These are phyloP conservation scores for Phytophthora chlamydospora DNA, from an alignment of 352 stramenopile species.

Conservation along the genomic window DNA sequence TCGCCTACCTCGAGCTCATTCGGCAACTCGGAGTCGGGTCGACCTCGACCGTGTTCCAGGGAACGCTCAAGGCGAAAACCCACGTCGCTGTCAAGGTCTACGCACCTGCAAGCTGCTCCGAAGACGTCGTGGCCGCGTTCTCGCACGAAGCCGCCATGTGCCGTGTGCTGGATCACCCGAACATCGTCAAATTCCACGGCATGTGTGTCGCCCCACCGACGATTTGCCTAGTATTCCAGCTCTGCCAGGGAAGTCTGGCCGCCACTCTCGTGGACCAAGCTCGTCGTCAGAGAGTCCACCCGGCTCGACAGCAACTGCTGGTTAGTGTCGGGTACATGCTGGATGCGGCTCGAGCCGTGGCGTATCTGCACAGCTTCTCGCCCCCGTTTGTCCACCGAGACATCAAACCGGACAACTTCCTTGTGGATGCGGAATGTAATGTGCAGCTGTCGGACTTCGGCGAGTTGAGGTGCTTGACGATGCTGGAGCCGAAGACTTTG, in stretches of 20 bases:
- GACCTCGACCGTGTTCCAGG: conserved; percentile 40
- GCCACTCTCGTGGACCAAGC: conserved; percentile 30
- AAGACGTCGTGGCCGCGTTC: conserved; percentile 43
- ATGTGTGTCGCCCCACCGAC: conserved; percentile 50
- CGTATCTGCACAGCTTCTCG: conserved; percentile 58
- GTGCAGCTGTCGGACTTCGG: conserved; percentile 53
- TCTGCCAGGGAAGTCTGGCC: conserved; percentile 39
- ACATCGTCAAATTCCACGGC: conserved; percentile 50
- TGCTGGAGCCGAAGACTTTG: conserved; percentile 2
- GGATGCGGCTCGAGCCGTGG: conserved; percentile 51
- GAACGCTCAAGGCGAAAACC: conserved; percentile 40
- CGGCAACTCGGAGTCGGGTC: conserved; percentile 37
- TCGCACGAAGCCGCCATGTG: conserved; percentile 51
- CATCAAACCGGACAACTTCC: conserved; percentile 51
- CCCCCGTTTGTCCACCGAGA: conserved; percentile 52
- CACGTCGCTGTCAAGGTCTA: conserved; percentile 58
- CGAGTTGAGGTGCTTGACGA: conserved; percentile 32
- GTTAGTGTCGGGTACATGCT: conserved; percentile 52
- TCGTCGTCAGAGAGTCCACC: conserved; percentile 14
- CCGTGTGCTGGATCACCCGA: conserved; percentile 41
- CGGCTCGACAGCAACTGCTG: conserved; percentile 37
- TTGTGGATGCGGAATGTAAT: conserved; percentile 45
- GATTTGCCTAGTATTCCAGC: too few species aligned
- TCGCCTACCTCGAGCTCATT: conserved; percentile 50
- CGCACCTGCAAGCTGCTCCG: conserved; percentile 35